phyloP scores from a whole-genome alignment of 164 flowering plant genomes.

The Sedum album region DNA sequence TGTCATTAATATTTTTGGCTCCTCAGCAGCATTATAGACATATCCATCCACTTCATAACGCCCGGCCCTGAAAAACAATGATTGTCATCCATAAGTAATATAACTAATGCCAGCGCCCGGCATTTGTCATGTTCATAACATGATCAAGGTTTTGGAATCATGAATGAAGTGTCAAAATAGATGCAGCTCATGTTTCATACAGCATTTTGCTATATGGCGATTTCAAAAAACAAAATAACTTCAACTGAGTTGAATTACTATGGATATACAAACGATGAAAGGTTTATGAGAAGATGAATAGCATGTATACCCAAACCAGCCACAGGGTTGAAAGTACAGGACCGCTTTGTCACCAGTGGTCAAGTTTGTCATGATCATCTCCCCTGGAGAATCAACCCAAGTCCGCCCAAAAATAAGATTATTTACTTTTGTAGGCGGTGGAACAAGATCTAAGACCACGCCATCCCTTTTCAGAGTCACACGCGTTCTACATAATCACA shows the following conservation, averaged over 20 bases:
- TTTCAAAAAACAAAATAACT: not conserved
- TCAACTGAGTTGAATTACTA: not conserved
- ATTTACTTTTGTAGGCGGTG: not conserved
- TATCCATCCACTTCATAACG: constrained; percentile 1
- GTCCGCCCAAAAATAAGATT: not conserved
- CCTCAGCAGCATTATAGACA: not conserved
- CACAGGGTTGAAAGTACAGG: not conserved
- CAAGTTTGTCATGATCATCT: constrained; percentile 1
- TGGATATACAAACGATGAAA: not conserved
- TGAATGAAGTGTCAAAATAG: not conserved
- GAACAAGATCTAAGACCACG: not conserved
- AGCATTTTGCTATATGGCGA: not conserved
- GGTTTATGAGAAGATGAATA: not conserved
- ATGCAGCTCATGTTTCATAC: not conserved
- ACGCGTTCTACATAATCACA: not conserved
- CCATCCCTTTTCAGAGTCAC: not conserved
- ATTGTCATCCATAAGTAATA: not conserved
- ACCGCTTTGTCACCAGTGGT: constrained; percentile 2
- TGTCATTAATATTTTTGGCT: not conserved
- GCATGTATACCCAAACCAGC: not conserved
- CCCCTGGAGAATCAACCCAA: not conserved
- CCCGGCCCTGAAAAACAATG: not conserved
- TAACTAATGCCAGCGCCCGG: not conserved
- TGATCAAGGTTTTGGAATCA: not conserved
- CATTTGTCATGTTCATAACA: not conserved